Evolutionary conservation across 345 rosid genomes (phyloP).

Genomic region (Boechera divaricarpa): DNA sequence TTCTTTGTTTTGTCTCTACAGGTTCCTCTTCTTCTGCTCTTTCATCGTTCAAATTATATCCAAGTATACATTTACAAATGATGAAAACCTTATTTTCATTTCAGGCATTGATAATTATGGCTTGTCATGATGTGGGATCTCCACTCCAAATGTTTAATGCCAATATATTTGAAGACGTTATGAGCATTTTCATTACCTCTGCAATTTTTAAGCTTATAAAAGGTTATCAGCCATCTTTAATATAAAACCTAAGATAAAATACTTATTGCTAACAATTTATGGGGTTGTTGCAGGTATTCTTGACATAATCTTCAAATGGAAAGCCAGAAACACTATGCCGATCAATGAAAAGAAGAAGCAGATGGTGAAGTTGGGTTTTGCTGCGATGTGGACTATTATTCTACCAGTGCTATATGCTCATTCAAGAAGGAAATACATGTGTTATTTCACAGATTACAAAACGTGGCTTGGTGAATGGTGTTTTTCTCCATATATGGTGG

Average conservation of each 20-base stretch:
- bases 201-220: conserved; percentile 75
- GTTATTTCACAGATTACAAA: conserved; percentile 64
- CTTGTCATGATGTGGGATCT: conserved; percentile 90
- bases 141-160: conserved; percentile 81
- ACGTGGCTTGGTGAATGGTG: conserved; percentile 89
- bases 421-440: conserved; percentile 77
- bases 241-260: background rate
- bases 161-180: conserved; percentile 75
- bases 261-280: conserved; percentile 22
- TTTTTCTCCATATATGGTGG: conserved; percentile 85
- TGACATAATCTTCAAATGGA: conserved; percentile 89
- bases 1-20: conserved; percentile 91
- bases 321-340: conserved; percentile 70
- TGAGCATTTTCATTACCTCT: conserved; percentile 93
- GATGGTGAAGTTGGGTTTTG: conserved; percentile 67
- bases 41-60: conserved; percentile 16
- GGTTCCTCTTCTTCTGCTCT: conserved; percentile 55
- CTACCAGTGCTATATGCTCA: conserved; percentile 78
- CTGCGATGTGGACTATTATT: conserved; percentile 79
- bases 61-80: background rate
- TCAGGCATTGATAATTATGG: conserved; percentile 96
- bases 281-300: conserved; percentile 66
- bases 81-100: conserved; percentile 31
- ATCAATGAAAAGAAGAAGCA: conserved; percentile 65
- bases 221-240: conserved; percentile 53